Percentiles rank a stretch among this genome's conserved stretches.
Evolutionary conservation across 2,329 filamentous ascomycete genomes (phyloP).

Genomic region (Xylariaceae sp.): DNA sequence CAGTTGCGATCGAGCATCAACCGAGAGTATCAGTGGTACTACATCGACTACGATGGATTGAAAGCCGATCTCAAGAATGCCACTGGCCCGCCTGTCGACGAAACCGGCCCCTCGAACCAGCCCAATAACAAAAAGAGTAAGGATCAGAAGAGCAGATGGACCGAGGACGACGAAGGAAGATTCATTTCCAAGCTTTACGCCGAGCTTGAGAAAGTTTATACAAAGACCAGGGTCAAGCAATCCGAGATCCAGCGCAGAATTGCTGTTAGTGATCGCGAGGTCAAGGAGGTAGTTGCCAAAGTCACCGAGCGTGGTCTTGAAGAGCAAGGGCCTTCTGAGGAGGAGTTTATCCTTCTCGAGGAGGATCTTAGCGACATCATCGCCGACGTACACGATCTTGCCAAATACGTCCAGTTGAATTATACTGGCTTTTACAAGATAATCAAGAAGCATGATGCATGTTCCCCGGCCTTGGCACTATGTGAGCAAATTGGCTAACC

Average conservation of each 20-base stretch:
- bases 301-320: constrained; percentile 60
- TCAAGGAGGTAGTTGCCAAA: constrained; percentile 73
- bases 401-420: constrained; percentile 97
- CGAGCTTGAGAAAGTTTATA: constrained; percentile 96
- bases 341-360: constrained; percentile 91
- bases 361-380: constrained; percentile 97
- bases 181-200: constrained; percentile 85
- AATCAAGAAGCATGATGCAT: constrained; percentile 97
- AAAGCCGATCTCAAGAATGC: constrained; percentile 81
- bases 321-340: constrained; percentile 67
- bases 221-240: constrained; percentile 94
- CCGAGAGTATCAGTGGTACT: constrained; percentile 96
- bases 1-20: constrained; percentile 94
- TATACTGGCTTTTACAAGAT: constrained; percentile 99
- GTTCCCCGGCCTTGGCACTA: constrained; percentile 24
- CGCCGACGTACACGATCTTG: constrained; percentile 94
- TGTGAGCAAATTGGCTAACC: constrained; percentile 9
- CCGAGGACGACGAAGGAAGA: constrained; percentile 82
- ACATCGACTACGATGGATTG: constrained; percentile 94
- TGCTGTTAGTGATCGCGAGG: constrained; percentile 80
- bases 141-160: constrained; percentile 62
- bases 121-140: constrained; percentile 35
- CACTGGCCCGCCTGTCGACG: constrained; percentile 42
- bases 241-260: constrained; percentile 93
- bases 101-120: constrained; percentile 34